Evolutionary conservation across 2,329 filamentous ascomycete species (phyloP), one percentile per base, ranked within the genome.

Genomic region (Ascochyta viciae-villosae): DNA sequence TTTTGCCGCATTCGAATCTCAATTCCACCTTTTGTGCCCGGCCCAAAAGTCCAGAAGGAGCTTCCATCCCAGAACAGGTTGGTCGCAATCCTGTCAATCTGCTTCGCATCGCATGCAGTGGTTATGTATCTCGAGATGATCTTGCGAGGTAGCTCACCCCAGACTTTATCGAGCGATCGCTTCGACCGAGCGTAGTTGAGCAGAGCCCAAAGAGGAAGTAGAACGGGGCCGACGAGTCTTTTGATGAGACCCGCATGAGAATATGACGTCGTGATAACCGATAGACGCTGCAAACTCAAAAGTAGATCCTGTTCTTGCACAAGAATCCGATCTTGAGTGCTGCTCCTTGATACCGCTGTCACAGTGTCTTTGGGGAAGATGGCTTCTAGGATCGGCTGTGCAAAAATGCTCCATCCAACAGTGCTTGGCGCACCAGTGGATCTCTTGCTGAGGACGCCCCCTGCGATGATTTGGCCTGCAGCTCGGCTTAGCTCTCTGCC

Each of bases 191-290:
- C 65, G 80, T 85, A 86, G 5, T 83, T 83, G 0, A 83, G 77
- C 15, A 91, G 68, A 1, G 82, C 78, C 89, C 89, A 91, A 0
- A 91, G 75, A 1, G 87, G 83, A 4, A 86, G 72, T 3, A 89
- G 63, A 2, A 90, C 67, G 0, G 85, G 85, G 3, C 78, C 76
- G 2, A 90, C 72, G 0, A 91, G 76, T 46, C 89, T 80, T 60
- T 82, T 86, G 40, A 86, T 83, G 9, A 91, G 74, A 0, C 87
- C 87, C 0, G 87, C 85, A 51, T 89, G 88, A 0, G 87, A 87
- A 65, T 89, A 88, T 0, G 87, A 88, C 19, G 83, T 77, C 1
- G 87, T 70, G 1, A 91, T 74, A 0, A 81, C 78, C 33, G 78
- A 80, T 0, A 91, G 71, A 15, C 87, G 81, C 29, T 76, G 78